phyloP scores from a whole-genome alignment of 306 rosid genomes.

The Potentilla sterilis region DNA sequence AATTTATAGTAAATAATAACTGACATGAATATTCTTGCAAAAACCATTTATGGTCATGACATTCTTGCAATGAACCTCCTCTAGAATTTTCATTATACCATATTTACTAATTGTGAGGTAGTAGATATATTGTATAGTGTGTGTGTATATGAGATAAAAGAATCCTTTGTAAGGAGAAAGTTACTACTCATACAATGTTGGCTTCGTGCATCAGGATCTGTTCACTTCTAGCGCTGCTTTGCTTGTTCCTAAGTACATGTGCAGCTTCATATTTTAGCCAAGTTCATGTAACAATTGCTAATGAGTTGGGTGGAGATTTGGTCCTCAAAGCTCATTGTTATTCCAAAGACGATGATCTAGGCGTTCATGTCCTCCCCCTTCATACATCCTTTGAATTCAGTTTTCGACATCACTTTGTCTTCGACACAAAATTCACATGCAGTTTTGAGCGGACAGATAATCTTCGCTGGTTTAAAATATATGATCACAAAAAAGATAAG shows the following conservation, averaged over 20 bases:
- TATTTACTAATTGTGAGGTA: no score
- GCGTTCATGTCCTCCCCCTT: background rate
- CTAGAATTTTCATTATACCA: no score
- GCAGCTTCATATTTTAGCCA: background rate
- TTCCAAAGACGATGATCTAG: conserved; percentile 1
- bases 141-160: no score
- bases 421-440: background rate
- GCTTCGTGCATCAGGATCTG: background rate
- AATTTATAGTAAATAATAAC: no score
- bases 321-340: background rate
- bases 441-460: background rate
- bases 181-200: background rate
- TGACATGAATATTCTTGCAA: no score
- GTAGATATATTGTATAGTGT: no score
- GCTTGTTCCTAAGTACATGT: background rate
- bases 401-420: background rate
- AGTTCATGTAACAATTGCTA: background rate
- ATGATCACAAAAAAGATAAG: background rate
- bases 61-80: no score
- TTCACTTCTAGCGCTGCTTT: background rate
- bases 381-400: background rate
- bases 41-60: no score
- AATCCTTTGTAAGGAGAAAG: background rate
- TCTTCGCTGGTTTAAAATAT: background rate
- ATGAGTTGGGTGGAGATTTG: background rate